Base-by-base conservation (phyloP, 495 filamentous ascomycete genomes). In the Xylaria venustula region DNA sequence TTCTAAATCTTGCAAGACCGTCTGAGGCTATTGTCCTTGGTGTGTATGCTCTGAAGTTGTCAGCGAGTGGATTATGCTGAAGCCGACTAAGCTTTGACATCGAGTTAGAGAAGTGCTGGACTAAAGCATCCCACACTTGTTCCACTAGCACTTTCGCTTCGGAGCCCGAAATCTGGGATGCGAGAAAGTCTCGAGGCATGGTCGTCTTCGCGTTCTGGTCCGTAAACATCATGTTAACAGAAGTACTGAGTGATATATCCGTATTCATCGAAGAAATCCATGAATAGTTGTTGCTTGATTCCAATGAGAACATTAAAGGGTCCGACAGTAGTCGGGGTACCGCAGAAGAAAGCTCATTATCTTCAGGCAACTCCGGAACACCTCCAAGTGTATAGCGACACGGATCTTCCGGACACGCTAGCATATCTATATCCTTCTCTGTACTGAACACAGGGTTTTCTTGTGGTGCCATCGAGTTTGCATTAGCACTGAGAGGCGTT, bases 141-240 rank as follows among this genome's bases (percentile, higher is more conserved):
- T 65, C 65, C 23, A 79, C 69, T 20, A 81, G 60, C n/a, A 70
- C 58, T 57, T 69, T 79, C 8, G 73, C 64, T 36, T 79, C 77
- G 15, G 70, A 73, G 41, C 63, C 56, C 19, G 62, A 42, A 25
- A 55, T 46, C 25, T 57, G 23, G 17, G 62, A 8, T 36, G 64
- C 69, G 26, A 64, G 50, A 42, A 67, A 64, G 28, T 51, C 54
- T 23, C 64, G 58, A 6, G 60, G 40, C 11, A 69, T 58, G 34
- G 19, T 34, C 14, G 64, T 20, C 25, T 65, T 69, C 6, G 60
- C 7, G 42, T 51, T 48, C 6, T 62, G 17, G 1, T 75, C 72
- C 3, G 65, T 66, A 46, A 72, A 58, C 63, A 66, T 64, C 57
- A 79, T 71, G 45, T 77, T 70, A 15, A 71, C 64, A 2, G 69